Conservation (phyloP, 2,329 filamentous ascomycete genomes). For the Fusarium sulawesiense region DNA sequence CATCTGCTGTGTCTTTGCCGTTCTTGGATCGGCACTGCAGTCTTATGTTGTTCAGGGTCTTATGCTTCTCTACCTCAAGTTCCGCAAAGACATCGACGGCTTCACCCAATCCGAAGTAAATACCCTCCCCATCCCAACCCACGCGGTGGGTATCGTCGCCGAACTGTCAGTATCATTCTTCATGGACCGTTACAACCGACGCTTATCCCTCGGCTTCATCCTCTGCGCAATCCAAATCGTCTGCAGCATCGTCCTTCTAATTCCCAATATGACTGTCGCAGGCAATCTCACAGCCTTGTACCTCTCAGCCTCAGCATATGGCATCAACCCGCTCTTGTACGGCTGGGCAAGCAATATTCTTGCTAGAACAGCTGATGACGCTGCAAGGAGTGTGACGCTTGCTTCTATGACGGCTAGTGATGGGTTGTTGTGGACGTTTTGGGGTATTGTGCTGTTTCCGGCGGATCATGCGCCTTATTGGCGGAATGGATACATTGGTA, state of each 20-base stretch:
- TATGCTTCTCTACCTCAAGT: slow-evolving; percentile 44
- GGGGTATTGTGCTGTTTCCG: slow-evolving; percentile 58
- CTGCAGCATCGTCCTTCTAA: slow-evolving; percentile 32
- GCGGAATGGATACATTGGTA: slow-evolving; percentile 44
- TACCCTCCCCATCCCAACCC: slow-evolving; percentile 41
- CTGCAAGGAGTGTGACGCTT: slow-evolving; percentile 53
- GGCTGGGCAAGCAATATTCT: slow-evolving; percentile 45
- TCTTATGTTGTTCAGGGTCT: slow-evolving; percentile 43
- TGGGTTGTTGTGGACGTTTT: slow-evolving; percentile 57
- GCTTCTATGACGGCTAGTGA: slow-evolving; percentile 56
- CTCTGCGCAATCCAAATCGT: slow-evolving; percentile 33
- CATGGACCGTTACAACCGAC: slow-evolving; percentile 36
- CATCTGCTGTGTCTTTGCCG: slow-evolving; percentile 49
- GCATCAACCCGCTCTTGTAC: slow-evolving; percentile 42
- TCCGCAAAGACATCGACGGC: slow-evolving; percentile 26
- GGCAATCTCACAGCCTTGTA: slow-evolving; percentile 38
- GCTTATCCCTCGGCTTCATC: slow-evolving; percentile 15
- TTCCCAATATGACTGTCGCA: slow-evolving; percentile 33
- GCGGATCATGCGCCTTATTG: slow-evolving; percentile 58
- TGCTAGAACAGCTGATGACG: slow-evolving; percentile 50
- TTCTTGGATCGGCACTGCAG: slow-evolving; percentile 33
- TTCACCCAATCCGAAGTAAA: slow-evolving; percentile 45
- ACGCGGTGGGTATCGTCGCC: slow-evolving; percentile 42
- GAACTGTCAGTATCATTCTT: slow-evolving; percentile 34
- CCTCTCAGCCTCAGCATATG: slow-evolving; percentile 41